Percentiles rank a stretch among this genome's conserved stretches.
These are phyloP conservation scores for Penicillium sp. DNA, from an alignment of 2,329 filamentous ascomycete species.

Conservation along the genomic window DNA sequence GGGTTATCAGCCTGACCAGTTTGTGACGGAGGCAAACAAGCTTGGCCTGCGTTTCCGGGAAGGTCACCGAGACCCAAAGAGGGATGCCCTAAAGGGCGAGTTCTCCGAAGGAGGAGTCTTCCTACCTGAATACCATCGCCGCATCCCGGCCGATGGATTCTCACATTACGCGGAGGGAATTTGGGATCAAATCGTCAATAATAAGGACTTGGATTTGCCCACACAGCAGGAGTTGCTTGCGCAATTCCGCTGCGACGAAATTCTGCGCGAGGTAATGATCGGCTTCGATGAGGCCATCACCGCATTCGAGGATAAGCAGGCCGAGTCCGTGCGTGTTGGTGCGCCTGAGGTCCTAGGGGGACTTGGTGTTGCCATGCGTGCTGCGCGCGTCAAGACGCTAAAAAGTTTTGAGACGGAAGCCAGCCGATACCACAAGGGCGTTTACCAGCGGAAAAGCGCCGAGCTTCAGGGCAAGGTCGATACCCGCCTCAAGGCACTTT, in stretches of 20 bases:
- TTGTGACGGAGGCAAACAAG: conserved; percentile 73
- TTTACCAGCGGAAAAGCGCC: conserved; percentile 78
- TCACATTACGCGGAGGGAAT: conserved; percentile 88
- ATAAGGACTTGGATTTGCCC: conserved; percentile 94
- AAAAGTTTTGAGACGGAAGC: conserved; percentile 87
- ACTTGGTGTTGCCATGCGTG: conserved; percentile 70
- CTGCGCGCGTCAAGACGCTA: conserved; percentile 68
- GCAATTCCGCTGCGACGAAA: conserved; percentile 97
- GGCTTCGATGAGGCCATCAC: conserved; percentile 77
- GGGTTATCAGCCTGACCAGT: conserved; percentile 90
- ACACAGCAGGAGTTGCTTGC: conserved; percentile 96
- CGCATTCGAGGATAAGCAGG: conserved; percentile 83
- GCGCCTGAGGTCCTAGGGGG: conserved; percentile 69
- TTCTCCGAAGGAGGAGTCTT: conserved; percentile 80
- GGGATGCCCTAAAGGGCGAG: conserved; percentile 59
- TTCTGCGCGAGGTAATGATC: conserved; percentile 80
- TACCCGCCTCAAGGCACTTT: conserved; percentile 79
- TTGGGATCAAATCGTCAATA: conserved; percentile 98
- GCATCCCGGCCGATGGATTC: conserved; percentile 97
- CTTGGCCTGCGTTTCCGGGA: conserved; percentile 78
- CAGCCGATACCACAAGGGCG: conserved; percentile 93
- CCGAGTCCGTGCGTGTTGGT: conserved; percentile 69
- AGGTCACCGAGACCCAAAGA: conserved; percentile 69
- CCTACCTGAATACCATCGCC: conserved; percentile 87
- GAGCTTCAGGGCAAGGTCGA: conserved; percentile 88